These are phyloP conservation scores for Lignosus rhinocerotis DNA, from an alignment of 1,284 basidiomycete species.

Conservation along the genomic window DNA sequence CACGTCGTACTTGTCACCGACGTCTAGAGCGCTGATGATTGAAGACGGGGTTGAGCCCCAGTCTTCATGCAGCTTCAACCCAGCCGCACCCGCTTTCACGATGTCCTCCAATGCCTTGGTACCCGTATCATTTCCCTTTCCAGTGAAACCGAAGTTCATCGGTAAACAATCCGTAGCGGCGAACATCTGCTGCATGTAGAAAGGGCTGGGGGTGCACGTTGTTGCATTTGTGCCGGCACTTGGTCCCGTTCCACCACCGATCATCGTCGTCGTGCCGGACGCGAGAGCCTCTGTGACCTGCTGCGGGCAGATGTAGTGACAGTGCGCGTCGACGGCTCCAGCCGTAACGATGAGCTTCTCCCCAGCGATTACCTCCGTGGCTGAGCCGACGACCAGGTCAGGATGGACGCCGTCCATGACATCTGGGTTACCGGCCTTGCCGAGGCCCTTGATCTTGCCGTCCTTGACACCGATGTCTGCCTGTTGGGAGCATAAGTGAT, in stretches of 20 bases:
- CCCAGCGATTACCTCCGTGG: conserved; percentile 93
- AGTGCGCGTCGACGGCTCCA: conserved; percentile 90
- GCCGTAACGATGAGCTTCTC: conserved; percentile 95
- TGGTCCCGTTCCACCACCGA: conserved; percentile 94
- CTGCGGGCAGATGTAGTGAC: conserved; percentile 94
- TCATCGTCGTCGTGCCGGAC: conserved; percentile 81
- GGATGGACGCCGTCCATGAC: conserved; percentile 84
- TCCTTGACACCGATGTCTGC: conserved; percentile 96
- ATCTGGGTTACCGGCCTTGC: conserved; percentile 97
- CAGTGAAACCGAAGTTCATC: conserved; percentile 93
- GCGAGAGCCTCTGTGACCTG: conserved; percentile 77
- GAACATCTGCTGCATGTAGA: conserved; percentile 88
- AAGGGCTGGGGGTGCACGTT: conserved; percentile 90
- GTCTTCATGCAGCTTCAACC: conserved; percentile 97
- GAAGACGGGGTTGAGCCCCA: conserved; percentile 94
- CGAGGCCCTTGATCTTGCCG: conserved; percentile 85
- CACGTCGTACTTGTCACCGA: conserved; percentile 93
- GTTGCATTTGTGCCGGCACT: conserved; percentile 91
- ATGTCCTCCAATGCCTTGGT: conserved; percentile 77
- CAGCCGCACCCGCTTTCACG: conserved; percentile 85
- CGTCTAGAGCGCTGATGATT: conserved; percentile 78
- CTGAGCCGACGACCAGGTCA: conserved; percentile 80
- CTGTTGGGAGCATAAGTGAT: conserved; percentile 39
- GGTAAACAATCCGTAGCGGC: conserved; percentile 86
- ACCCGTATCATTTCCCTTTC: conserved; percentile 93